Evolutionary conservation across 495 filamentous ascomycete genomes (phyloP), one percentile per base, ranked within the genome.

Genomic region (Penicillium diatomitis): DNA sequence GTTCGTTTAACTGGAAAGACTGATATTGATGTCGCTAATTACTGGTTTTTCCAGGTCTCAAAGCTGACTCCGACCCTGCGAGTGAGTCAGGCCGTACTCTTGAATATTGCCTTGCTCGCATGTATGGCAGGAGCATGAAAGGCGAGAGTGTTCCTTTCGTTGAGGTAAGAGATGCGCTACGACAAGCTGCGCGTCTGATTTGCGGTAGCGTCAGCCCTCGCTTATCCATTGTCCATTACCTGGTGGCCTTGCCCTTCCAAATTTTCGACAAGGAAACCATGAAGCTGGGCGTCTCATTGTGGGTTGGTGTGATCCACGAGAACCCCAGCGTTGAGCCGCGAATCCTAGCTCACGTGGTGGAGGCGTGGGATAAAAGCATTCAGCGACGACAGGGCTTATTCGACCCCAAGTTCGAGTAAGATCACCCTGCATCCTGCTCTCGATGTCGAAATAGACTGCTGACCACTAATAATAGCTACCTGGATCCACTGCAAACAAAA

Each of bases 251-350:
- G 52, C 94, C 94, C 2, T 99, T 97, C 69, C 75, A 77, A 31
- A 79, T 92, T 27, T 97, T 99, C 63, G 90, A 85, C 4, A 95
- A 94, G 65, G 88, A 95, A 61, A 87, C 88, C 10, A 92, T 99
- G 61, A 94, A 95, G 57, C 81, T 96, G 6, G 94, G 94, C 11
- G 84, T 97, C 32, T 95, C 90, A 11, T 76, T 97, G 6, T 99
- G 94, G 94, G 79, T 95, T 38, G 89, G 90, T 30, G 85, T 96
- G 5, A 96, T 97, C 55, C 90, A 97, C 61, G 94, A 97, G 59
- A 97, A 96, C 58, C 90, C 91, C 10, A 76, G 75, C 41, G 80
- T 95, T 68, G 87, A 96, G 60, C 73, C 90, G 2, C 83, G 86
- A 40, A 79, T 99, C 41, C 61, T 97, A 27, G 78, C 79, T 39